Base-by-base conservation (phyloP, 345 rosid genomes). In the Syzygium aromaticum region DNA sequence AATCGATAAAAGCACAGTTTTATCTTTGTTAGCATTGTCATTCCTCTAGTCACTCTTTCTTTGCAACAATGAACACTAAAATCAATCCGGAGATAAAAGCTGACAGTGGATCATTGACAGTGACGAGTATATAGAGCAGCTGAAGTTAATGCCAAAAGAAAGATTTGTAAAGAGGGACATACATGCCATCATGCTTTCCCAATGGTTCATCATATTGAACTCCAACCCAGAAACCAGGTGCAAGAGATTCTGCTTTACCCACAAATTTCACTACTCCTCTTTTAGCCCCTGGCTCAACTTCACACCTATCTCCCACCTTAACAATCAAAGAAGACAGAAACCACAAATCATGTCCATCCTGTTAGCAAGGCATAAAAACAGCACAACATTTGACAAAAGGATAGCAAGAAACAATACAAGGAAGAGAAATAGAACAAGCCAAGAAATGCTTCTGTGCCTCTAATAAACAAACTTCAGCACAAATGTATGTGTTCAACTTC, bases 101-200 rank as follows among this genome's bases (percentile, higher is more conserved):
- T 67, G 46, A 30, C 5, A 17, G 43, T 84, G 63, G 56, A 28
- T 11, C 86, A 30, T 84, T 30, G 61, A 33, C 40, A 14, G 80
- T 17, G 49, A 33, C 43, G 6, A 33, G 57, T 3, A 84, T 54
- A 28, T 11, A 19, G 30, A 67, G 53, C 59, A 21, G 11, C 61
- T 73, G 56, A 49, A 53, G 82, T 21, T 54, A 51, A 46, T 52
- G 10, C 22, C 54, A n/a, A 22, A 83, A 56, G 59, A 67, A 77
- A 4, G 38, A 19, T 19, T 21, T 54, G 52, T 19, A 30, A 64
- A 64, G 97, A 38, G 86, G 88, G 38, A 89, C 98, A 84, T 93
- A 97, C 98, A 91, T 87, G 93, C 99, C 98, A 85, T 97, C 98
- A 87, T 97, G 99, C 93, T 97, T 97, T 67, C 99, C 99, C 88